Base-by-base conservation (phyloP, 441 rosid species). In the Macaranga tanarius region DNA sequence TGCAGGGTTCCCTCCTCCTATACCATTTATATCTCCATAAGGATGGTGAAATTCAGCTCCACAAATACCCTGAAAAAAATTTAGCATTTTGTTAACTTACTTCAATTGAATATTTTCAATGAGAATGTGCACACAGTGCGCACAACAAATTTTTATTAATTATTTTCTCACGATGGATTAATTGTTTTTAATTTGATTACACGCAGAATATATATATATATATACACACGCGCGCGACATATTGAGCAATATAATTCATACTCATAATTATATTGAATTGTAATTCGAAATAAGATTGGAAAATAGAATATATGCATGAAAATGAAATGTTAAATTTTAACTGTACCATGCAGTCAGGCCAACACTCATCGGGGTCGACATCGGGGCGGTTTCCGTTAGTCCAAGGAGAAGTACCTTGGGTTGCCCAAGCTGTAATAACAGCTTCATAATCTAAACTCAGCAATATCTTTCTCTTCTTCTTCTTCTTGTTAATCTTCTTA, bases 391-490 rank as follows among this genome's bases (percentile, higher is more conserved):
- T 70, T 3, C 97, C 98, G 19, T 84, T 78, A 7, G 88, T 84
- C 99, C 99, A 95, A 15, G 96, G 95, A 47, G 82, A 88, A 7
- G 56, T 52, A 17, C 89, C 85, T 70, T 86, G 87, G 78, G 82
- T 80, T 47, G 89, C 84, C 98, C 99, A 92, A 13, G 87, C 84
- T 12, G 82, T 67, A 15, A 92, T 90, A 60, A 95, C 88, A 0
- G 84, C 79, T 20, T 91, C 97, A 55, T 90, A 87, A 79, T 95
- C 83, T 52, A 95, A 78, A 20, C 82, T 90, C 82, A 95, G 61
- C 66, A 85, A 55, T 59, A 60, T 66, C 69, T 78, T 86, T 76
- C 68, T 87, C 52, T 81, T 80, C 66, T 82, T 80, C 68, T 76
- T 80, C 62, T 66, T 62, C 25, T 12, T 45, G 16, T 52, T 19